phyloP scores from a whole-genome alignment of 23 red algal genomes.

The Gracilaria domingensis region DNA sequence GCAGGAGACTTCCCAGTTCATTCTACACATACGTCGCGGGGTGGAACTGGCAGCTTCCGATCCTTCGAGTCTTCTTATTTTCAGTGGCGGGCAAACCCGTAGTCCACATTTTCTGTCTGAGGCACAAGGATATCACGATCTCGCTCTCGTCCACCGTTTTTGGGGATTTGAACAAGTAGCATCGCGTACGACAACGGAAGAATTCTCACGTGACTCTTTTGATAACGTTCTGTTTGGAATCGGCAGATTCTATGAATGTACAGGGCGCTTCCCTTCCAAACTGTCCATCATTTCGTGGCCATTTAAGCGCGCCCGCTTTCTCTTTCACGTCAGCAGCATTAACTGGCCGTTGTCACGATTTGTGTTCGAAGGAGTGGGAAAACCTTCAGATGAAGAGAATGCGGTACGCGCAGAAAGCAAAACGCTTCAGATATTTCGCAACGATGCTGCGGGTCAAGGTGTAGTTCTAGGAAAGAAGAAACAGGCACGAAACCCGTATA shows the following conservation, averaged over 20 bases:
- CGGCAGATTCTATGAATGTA: constrained; percentile 70
- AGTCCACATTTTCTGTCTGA: constrained; percentile 48
- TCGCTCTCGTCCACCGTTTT: constrained; percentile 49
- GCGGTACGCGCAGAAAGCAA: constrained; percentile 21
- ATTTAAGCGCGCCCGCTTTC: constrained; percentile 75
- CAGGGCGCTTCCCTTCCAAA: constrained; percentile 33
- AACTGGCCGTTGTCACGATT: constrained; percentile 55
- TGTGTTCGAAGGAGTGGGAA: constrained; percentile 64
- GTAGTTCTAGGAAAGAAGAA: constrained; percentile 45
- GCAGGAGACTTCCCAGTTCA: constrained; percentile 49
- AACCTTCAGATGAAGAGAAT: constrained; percentile 14
- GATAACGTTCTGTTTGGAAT: constrained; percentile 88
- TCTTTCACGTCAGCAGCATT: constrained; percentile 53
- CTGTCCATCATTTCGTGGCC: constrained; percentile 73
- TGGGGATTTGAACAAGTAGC: constrained; percentile 52
- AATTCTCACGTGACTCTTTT: constrained; percentile 84
- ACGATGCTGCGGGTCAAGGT: constrained; percentile 41
- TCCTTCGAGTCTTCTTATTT: constrained; percentile 65
- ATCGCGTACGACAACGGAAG: constrained; percentile 71
- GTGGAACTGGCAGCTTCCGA: constrained; percentile 62
- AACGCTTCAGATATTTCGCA: constrained; percentile 36
- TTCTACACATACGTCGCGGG: constrained; percentile 66
- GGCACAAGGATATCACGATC: constrained; percentile 70
- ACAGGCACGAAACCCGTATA: constrained; percentile 39
- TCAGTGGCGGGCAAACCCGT: constrained; percentile 84